Percentiles rank a stretch among this genome's conserved stretches.
Conservation (phyloP, 202 grass and related monocot species). For the Carex arenaria region DNA sequence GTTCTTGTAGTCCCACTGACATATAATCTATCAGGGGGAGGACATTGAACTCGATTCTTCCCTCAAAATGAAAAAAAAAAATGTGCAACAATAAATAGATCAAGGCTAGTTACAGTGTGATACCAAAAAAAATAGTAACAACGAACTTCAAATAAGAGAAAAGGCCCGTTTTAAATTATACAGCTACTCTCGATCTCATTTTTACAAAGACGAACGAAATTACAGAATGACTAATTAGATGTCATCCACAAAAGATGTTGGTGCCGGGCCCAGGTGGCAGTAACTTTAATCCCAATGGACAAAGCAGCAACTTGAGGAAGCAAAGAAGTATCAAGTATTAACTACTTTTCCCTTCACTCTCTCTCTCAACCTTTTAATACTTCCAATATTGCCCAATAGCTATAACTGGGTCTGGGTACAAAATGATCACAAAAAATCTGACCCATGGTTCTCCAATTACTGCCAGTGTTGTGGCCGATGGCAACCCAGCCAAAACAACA, state of each 20-base stretch:
- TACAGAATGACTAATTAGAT: neutral
- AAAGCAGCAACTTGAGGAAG: neutral
- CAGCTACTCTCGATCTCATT: neutral
- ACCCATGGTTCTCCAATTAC: neutral
- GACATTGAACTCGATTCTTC: constrained; percentile 15
- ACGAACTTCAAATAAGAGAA: neutral
- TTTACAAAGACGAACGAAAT: neutral
- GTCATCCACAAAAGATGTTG: neutral
- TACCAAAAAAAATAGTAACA: neutral
- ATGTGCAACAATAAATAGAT: neutral
- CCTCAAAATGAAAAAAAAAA: neutral
- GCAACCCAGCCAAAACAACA: neutral
- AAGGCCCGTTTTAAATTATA: neutral
- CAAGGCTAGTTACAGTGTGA: neutral
- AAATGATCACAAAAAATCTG: neutral
- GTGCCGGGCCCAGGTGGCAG: neutral
- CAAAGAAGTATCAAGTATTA: neutral
- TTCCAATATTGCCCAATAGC: neutral
- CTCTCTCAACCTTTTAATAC: neutral
- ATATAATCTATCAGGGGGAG: constrained; percentile 11
- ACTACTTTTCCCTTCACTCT: neutral
- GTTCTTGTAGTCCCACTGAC: constrained; percentile 24
- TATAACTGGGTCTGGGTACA: neutral
- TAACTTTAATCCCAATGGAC: neutral
- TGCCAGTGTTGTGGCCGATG: neutral